Percentiles rank a stretch among this genome's conserved stretches.
Evolutionary conservation across 257 asterid species (phyloP).

Genomic region (Fraxinus quadrangulata): DNA sequence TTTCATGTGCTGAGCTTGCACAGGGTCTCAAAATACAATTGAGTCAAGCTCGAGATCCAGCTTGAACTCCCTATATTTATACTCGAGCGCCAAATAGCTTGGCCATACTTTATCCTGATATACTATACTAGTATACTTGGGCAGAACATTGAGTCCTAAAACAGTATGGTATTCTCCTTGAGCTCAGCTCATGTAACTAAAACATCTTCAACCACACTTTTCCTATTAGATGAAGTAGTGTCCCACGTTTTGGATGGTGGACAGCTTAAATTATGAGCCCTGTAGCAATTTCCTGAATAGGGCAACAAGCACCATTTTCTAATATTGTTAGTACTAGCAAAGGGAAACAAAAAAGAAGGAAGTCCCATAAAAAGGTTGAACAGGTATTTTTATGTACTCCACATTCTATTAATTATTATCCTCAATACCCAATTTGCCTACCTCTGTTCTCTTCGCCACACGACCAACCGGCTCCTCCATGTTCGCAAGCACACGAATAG

Average conservation of each 20-base stretch:
- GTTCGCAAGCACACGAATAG: constrained; percentile 64
- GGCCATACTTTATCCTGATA: neutral
- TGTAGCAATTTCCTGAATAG: neutral
- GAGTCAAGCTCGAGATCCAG: neutral
- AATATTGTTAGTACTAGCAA: neutral
- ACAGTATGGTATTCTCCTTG: neutral
- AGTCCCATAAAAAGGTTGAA: neutral
- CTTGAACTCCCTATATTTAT: constrained; percentile 2
- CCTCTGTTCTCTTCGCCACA: constrained; percentile 71
- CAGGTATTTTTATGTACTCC: neutral
- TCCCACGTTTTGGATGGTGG: neutral
- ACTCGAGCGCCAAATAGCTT: neutral
- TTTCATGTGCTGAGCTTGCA: neutral
- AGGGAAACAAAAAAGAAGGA: neutral
- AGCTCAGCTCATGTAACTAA: neutral
- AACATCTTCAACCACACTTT: neutral
- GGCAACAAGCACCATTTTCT: neutral
- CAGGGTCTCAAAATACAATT: neutral
- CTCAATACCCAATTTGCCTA: constrained; percentile 22
- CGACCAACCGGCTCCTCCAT: constrained; percentile 91
- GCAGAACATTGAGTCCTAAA: neutral
- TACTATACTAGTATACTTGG: neutral
- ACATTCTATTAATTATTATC: neutral
- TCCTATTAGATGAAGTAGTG: neutral
- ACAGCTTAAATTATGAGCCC: neutral